Percentiles rank a stretch among this genome's conserved stretches.
These are phyloP conservation scores for Miscanthus sacchariflorus DNA, from an alignment of 202 grass and related monocot species.

Conservation along the genomic window DNA sequence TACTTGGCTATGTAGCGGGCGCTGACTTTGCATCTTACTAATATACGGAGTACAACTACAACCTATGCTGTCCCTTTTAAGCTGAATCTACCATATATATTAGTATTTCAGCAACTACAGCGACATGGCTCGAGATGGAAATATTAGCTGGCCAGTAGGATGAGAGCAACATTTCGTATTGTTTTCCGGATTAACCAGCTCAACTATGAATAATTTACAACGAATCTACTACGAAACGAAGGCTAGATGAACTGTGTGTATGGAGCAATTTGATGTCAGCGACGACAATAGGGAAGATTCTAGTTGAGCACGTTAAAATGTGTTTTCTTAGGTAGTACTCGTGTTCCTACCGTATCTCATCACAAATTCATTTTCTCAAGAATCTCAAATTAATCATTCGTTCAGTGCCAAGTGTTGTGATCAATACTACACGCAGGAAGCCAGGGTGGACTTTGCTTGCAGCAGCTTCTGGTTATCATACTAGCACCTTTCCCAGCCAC, in stretches of 20 bases:
- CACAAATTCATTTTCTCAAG: slow-evolving; percentile 1
- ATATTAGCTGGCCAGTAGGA: not conserved
- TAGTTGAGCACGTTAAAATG: not conserved
- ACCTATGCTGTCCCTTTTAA: slow-evolving; percentile 18
- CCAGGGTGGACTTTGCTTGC: slow-evolving; percentile 35
- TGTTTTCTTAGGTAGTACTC: not conserved
- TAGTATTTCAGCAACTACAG: not conserved
- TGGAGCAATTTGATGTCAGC: slow-evolving; percentile 25
- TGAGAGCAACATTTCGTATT: slow-evolving; percentile 16
- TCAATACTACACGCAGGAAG: not conserved
- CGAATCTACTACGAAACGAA: not conserved
- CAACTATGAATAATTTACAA: not conserved
- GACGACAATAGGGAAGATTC: not conserved
- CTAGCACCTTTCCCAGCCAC: not conserved
- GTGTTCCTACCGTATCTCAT: slow-evolving; percentile 23
- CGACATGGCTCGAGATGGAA: slow-evolving; percentile 25
- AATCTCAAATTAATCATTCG: slow-evolving; percentile 7
- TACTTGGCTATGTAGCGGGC: not conserved
- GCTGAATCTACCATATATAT: slow-evolving; percentile 25
- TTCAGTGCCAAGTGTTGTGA: not conserved
- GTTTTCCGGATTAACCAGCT: not conserved
- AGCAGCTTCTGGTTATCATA: not conserved
- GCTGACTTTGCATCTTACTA: slow-evolving; percentile 58
- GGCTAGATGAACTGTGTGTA: not conserved
- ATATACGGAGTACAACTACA: not conserved